These are phyloP conservation scores for Ajuga chamaepitys DNA, from an alignment of 257 asterid genomes.

Conservation along the genomic window DNA sequence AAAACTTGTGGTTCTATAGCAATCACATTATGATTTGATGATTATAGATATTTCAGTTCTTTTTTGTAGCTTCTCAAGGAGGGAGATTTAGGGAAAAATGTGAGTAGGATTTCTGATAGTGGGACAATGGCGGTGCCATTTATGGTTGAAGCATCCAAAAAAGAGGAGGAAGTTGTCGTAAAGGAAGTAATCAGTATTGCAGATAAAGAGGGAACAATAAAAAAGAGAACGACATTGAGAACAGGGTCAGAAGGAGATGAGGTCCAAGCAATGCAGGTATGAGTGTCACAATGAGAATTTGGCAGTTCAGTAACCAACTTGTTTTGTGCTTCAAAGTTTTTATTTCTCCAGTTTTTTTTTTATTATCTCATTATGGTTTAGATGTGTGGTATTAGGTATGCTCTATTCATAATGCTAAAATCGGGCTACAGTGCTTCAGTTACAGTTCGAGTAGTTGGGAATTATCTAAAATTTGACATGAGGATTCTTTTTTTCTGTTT, in stretches of 20 bases:
- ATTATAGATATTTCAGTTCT: conserved; percentile 26
- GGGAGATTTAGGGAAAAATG: conserved; percentile 49
- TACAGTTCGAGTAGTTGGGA: neutral
- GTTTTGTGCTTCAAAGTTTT: neutral
- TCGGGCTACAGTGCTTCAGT: neutral
- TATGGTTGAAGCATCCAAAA: conserved; percentile 35
- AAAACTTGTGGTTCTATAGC: neutral
- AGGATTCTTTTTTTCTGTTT: neutral
- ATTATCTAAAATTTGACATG: neutral
- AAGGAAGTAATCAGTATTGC: conserved; percentile 56
- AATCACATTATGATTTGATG: conserved; percentile 20
- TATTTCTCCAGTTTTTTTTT: neutral
- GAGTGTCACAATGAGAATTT: neutral
- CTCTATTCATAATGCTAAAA: neutral
- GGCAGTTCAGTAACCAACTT: neutral
- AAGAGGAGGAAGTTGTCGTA: conserved; percentile 37
- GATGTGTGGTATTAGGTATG: neutral
- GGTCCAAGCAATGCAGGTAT: conserved; percentile 80
- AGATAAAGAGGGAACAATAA: conserved; percentile 32
- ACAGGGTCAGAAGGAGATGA: conserved; percentile 87
- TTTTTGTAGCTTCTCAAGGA: conserved; percentile 61
- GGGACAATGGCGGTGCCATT: conserved; percentile 51
- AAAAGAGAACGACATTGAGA: conserved; percentile 47
- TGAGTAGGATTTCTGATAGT: conserved; percentile 48
- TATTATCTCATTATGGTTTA: neutral